These are phyloP conservation scores for Maudiozyma serrabonitensis DNA, from an alignment of 805 yeast species.

Conservation along the genomic window DNA sequence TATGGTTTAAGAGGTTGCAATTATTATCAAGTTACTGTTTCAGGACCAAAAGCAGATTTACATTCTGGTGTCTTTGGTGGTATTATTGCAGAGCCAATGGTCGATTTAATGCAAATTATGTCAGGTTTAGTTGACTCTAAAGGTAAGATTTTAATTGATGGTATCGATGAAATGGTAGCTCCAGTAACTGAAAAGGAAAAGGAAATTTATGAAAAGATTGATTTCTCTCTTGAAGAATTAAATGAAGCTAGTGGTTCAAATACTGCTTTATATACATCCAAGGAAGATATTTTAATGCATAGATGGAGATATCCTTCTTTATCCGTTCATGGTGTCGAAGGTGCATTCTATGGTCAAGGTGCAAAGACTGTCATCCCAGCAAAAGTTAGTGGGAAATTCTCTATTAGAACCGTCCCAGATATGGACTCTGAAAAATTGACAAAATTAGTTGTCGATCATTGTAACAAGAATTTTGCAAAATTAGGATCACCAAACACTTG, in stretches of 20 bases:
- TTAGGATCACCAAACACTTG: slow-evolving; percentile 70
- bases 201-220: slow-evolving; percentile 72
- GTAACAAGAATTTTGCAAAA: slow-evolving; percentile 53
- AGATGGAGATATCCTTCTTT: slow-evolving; percentile 98
- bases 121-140: slow-evolving; percentile 65
- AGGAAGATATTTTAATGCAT: slow-evolving; percentile 86
- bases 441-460: slow-evolving; percentile 62
- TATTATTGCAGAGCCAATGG: slow-evolving; percentile 93
- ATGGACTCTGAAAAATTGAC: slow-evolving; percentile 75
- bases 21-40: slow-evolving; percentile 73
- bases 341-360: slow-evolving; percentile 90
- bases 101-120: slow-evolving; percentile 76
- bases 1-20: slow-evolving; percentile 96
- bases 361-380: slow-evolving; percentile 99
- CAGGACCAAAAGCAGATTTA: slow-evolving; percentile 94
- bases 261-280: slow-evolving; percentile 66
- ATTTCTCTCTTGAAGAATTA: slow-evolving; percentile 74
- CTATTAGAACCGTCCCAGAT: slow-evolving; percentile 95
- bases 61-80: slow-evolving; percentile 98
- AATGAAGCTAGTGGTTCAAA: slow-evolving; percentile 83
- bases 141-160: slow-evolving; percentile 83
- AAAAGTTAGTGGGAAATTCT: slow-evolving; percentile 86
- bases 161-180: slow-evolving; percentile 89
- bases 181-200: slow-evolving; percentile 78
- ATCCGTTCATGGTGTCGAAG: slow-evolving; percentile 94